phyloP scores from a whole-genome alignment of 2,329 filamentous ascomycete genomes.

The Kalmusia sp. region DNA sequence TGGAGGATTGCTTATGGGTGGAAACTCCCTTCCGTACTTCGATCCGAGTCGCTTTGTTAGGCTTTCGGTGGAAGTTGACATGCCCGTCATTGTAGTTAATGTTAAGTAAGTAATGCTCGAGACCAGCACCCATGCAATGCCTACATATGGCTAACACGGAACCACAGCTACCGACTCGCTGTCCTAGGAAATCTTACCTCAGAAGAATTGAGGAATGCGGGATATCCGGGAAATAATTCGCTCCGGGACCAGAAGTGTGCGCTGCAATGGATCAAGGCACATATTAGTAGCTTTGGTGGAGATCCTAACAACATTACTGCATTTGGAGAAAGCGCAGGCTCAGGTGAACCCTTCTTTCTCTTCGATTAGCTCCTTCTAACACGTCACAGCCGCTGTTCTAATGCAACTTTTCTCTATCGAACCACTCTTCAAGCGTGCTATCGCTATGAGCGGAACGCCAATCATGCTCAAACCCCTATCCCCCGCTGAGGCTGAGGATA shows the following conservation, averaged over 20 bases:
- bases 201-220: constrained; percentile 51
- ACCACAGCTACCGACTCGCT: constrained; percentile 32
- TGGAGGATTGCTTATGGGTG: constrained; percentile 57
- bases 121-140: too few species aligned
- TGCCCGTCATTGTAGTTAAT: constrained; percentile 51
- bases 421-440: constrained; percentile 27
- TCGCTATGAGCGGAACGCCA: constrained; percentile 36
- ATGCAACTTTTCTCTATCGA: constrained; percentile 25
- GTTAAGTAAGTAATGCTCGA: constrained; percentile 53
- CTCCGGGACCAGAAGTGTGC: constrained; percentile 43
- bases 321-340: constrained; percentile 56
- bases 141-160: not conserved
- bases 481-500: constrained; percentile 44
- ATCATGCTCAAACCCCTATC: constrained; percentile 50
- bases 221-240: constrained; percentile 38
- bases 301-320: constrained; percentile 42
- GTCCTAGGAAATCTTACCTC: constrained; percentile 50
- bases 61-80: constrained; percentile 46
- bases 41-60: constrained; percentile 54
- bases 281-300: constrained; percentile 47
- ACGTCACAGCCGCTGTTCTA: constrained; percentile 19
- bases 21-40: constrained; percentile 60
- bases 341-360: constrained; percentile 34
- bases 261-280: constrained; percentile 43
- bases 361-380: constrained; percentile 6